These are phyloP conservation scores for Glaciozyma antarctica DNA, from an alignment of 768 basidiomycete genomes.

Conservation along the genomic window DNA sequence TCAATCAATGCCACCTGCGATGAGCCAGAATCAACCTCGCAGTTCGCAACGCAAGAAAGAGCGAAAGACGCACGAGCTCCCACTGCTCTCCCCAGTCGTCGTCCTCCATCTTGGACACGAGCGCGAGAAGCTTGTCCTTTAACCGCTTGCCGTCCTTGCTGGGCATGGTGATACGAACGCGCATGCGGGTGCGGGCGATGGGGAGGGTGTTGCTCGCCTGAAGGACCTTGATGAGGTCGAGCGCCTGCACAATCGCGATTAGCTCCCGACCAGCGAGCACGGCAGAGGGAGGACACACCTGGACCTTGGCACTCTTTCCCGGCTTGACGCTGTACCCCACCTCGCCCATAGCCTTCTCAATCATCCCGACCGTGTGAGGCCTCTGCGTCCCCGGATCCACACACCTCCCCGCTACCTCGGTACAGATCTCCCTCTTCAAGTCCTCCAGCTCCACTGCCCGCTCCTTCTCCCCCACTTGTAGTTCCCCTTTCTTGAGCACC, in stretches of 20 bases:
- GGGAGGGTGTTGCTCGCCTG: slow-evolving; percentile 77
- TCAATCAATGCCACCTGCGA: slow-evolving; percentile 79
- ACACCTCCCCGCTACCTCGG: slow-evolving; percentile 86
- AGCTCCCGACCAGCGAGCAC: not conserved
- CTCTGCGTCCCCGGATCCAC: slow-evolving; percentile 83
- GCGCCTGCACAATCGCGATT: slow-evolving; percentile 49
- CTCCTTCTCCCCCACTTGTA: slow-evolving; percentile 96
- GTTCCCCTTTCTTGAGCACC: slow-evolving; percentile 91
- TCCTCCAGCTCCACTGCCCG: slow-evolving; percentile 79
- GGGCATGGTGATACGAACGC: slow-evolving; percentile 71
- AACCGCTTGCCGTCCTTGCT: slow-evolving; percentile 57
- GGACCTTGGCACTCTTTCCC: slow-evolving; percentile 86
- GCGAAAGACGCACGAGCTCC: slow-evolving; percentile 60
- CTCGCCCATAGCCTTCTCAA: slow-evolving; percentile 95
- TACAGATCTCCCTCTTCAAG: slow-evolving; percentile 79
- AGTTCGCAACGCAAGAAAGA: not conserved
- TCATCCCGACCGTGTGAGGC: slow-evolving; percentile 87
- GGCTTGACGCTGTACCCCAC: slow-evolving; percentile 82
- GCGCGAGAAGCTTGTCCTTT: slow-evolving; percentile 59
- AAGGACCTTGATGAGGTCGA: slow-evolving; percentile 74
- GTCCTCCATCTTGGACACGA: slow-evolving; percentile 73
- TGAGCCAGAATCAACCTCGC: not conserved
- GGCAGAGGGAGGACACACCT: slow-evolving; percentile 48
- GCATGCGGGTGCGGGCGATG: slow-evolving; percentile 88
- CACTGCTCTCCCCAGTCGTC: slow-evolving; percentile 65